These are phyloP conservation scores for Aspergillus sp. DNA, from an alignment of 2,329 filamentous ascomycete genomes.

Conservation along the genomic window DNA sequence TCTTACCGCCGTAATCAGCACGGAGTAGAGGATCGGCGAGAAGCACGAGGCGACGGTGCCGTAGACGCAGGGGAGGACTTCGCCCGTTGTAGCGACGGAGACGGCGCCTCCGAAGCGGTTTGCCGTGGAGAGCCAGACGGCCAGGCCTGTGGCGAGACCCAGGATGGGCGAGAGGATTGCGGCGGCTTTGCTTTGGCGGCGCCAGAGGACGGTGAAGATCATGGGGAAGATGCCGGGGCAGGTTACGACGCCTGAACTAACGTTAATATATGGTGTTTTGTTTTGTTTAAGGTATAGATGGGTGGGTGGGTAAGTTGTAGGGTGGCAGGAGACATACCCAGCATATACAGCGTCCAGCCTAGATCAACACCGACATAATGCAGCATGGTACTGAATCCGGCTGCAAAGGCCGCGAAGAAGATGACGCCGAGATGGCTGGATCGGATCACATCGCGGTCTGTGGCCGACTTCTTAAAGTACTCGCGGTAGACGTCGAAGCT, in stretches of 20 bases:
- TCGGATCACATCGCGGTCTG: background rate
- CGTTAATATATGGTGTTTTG: background rate
- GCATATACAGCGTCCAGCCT: slow-evolving; percentile 57
- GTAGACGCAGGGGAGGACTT: slow-evolving; percentile 53
- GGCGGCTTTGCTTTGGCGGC: slow-evolving; percentile 49
- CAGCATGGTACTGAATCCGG: slow-evolving; percentile 53
- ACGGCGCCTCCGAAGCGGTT: slow-evolving; percentile 49
- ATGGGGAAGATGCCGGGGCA: slow-evolving; percentile 57
- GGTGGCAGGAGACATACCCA: slow-evolving; percentile 41
- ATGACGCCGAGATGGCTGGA: slow-evolving; percentile 54
- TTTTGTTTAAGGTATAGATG: background rate
- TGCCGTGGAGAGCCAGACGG: slow-evolving; percentile 54
- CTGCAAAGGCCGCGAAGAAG: slow-evolving; percentile 53
- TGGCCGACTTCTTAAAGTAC: background rate
- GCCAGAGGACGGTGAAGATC: slow-evolving; percentile 55
- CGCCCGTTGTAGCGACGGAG: slow-evolving; percentile 49
- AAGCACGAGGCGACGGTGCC: slow-evolving; percentile 55
- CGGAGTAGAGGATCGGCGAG: slow-evolving; percentile 52
- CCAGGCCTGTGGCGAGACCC: slow-evolving; percentile 52
- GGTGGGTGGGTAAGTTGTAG: too few species aligned
- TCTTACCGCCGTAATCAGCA: slow-evolving; percentile 48
- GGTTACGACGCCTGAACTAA: slow-evolving; percentile 47
- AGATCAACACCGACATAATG: slow-evolving; percentile 57
- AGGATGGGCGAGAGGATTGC: slow-evolving; percentile 53
- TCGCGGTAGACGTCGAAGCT: background rate